Base-by-base conservation (phyloP, 2,329 filamentous ascomycete genomes). In the Drechslera avenae region DNA sequence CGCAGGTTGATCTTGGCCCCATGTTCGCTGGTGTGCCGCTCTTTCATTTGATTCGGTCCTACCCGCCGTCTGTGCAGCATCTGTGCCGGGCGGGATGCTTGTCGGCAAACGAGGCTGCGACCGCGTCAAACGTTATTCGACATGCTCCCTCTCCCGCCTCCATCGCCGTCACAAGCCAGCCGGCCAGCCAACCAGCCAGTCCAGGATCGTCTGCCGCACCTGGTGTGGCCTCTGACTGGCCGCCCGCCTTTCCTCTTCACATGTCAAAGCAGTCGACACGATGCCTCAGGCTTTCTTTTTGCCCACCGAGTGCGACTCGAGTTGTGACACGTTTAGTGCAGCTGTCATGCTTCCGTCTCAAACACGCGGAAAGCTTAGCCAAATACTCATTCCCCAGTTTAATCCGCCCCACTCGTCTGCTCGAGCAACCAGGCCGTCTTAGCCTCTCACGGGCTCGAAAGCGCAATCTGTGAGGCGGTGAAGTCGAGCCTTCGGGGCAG, bases 181-280 rank as follows among this genome's bases (percentile, higher is more conserved):
- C n/a, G n/a, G n/a, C n/a, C n/a, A n/a, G n/a, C n/a, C n/a, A n/a
- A n/a, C n/a, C n/a, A n/a, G 35, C 7, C 58, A 28, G 26, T 13
- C 57, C 54, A 59, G 59, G 47, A 60, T 59, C 62, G 65, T 52
- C 47, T 33, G 30, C 40, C 26, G 26, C 26, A 3, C 9, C 12
- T 9, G 9, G 12, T 28, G 12, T 28, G 4, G 26, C 10, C 26
- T 28, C 26, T 28, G 26, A 28, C 7, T 23, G 21, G 21, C 9
- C 21, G 21, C 21, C 21, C 52, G 44, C 30, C 14, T 23, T 43
- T 26, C 23, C 23, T 32, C 26, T 46, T 61, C 35, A 48, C 68
- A 69, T 69, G 68, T 68, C 63, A 69, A 68, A 66, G 51, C 32
- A n/a, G 21, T 40, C 59, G 42, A 58, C 56, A 62, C 60, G 54